Evolutionary conservation across 1,139 yeast genomes (phyloP).

Genomic region (Kurtzmaniella natalensis): DNA sequence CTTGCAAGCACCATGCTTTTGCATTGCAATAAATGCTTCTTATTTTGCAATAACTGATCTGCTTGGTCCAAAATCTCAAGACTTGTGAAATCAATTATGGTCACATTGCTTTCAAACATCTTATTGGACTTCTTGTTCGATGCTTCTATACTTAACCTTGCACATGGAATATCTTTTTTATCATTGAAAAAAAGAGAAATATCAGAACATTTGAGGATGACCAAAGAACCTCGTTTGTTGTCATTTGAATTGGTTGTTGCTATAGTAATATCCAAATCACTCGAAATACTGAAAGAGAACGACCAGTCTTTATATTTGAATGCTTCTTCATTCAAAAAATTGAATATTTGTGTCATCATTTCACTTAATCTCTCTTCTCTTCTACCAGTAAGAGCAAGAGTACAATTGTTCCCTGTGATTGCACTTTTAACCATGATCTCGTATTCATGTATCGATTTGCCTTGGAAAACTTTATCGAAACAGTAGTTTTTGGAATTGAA

Average conservation of each 20-base stretch:
- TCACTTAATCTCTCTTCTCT: background rate
- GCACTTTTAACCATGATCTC: background rate
- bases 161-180: background rate
- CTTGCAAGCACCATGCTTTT: no score
- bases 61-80: background rate
- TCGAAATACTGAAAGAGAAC: background rate
- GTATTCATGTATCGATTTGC: conserved; percentile 5
- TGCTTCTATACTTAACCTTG: background rate
- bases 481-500: conserved; percentile 4
- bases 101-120: background rate
- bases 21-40: no score
- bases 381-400: background rate
- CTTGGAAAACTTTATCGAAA: conserved; percentile 20
- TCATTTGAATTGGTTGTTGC: background rate
- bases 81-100: background rate
- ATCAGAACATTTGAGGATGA: background rate
- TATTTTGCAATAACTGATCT: no score
- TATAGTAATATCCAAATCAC: background rate
- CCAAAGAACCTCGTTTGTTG: background rate
- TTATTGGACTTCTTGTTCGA: background rate
- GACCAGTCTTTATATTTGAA: background rate
- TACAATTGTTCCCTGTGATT: conserved; percentile 1
- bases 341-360: background rate
- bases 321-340: background rate
- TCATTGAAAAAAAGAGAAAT: background rate